Conservation (phyloP, 257 asterid species). For the Primulina tabacum region DNA sequence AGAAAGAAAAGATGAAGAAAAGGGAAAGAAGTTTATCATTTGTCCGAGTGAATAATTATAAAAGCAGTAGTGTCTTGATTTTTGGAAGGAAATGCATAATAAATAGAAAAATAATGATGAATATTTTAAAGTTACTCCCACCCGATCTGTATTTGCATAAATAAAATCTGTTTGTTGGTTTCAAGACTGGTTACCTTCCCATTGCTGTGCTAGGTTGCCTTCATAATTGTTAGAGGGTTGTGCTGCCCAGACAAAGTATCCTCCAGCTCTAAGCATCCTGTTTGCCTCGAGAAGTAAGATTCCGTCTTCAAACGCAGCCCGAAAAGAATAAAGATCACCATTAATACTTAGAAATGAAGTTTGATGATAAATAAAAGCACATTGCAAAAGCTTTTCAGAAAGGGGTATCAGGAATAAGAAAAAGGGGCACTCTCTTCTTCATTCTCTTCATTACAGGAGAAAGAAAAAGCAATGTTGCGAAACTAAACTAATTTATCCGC, state of each 20-base stretch:
- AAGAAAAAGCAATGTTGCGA: neutral
- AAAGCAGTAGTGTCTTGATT: neutral
- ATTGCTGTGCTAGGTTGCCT: conserved; percentile 28
- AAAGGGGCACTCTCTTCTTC: neutral
- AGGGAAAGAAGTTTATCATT: neutral
- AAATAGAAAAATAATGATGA: neutral
- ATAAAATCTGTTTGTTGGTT: neutral
- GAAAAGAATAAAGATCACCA: conserved; percentile 1
- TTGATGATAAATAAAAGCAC: neutral
- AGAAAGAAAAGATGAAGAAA: neutral
- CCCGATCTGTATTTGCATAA: neutral
- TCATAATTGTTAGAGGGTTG: conserved; percentile 28
- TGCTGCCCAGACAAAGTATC: conserved; percentile 51
- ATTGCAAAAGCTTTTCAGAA: neutral
- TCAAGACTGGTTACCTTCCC: conserved; percentile 44
- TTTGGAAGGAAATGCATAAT: neutral
- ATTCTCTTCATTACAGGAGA: neutral
- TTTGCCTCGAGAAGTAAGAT: conserved; percentile 66
- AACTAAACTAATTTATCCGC: neutral
- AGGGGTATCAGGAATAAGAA: neutral
- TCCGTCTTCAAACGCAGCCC: conserved; percentile 42
- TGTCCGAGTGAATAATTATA: neutral
- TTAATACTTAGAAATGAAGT: neutral
- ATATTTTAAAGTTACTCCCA: neutral
- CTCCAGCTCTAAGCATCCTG: conserved; percentile 66